Evolutionary conservation across 768 basidiomycete species (phyloP).

Genomic region (Mycena polygramma): DNA sequence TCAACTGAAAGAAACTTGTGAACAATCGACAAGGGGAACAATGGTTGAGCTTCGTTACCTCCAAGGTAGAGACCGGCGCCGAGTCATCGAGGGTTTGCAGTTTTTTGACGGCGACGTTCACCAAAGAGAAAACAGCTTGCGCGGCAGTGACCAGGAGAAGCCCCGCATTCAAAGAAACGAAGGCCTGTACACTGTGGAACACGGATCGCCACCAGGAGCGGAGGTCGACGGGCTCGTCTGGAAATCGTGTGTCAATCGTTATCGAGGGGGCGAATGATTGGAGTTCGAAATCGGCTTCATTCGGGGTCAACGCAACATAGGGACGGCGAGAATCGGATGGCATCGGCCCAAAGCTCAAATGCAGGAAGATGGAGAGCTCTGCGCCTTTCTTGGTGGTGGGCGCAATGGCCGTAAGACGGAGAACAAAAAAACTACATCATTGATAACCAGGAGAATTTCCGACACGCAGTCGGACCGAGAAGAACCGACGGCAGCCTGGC

Average conservation of each 20-base stretch:
- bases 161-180: slow-evolving; percentile 60
- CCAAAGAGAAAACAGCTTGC: slow-evolving; percentile 71
- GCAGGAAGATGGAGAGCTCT: neutral
- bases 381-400: neutral
- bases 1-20: slow-evolving; percentile 51
- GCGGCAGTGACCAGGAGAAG: slow-evolving; percentile 69
- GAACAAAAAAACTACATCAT: neutral
- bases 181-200: slow-evolving; percentile 20
- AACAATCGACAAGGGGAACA: slow-evolving; percentile 6
- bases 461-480: no score
- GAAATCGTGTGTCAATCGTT: slow-evolving; percentile 8
- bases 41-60: slow-evolving; percentile 53
- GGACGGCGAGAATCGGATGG: slow-evolving; percentile 29
- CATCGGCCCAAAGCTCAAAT: slow-evolving; percentile 15
- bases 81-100: slow-evolving; percentile 65
- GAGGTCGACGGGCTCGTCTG: neutral
- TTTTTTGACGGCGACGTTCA: slow-evolving; percentile 75
- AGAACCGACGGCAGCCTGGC: no score
- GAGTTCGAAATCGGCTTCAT: slow-evolving; percentile 32
- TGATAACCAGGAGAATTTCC: no score
- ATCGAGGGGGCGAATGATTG: neutral
- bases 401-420: slow-evolving; percentile 8
- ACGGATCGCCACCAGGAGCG: slow-evolving; percentile 2
- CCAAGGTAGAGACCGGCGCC: slow-evolving; percentile 65
- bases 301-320: slow-evolving; percentile 32